Conservation (phyloP, 495 filamentous ascomycete species). For the Xylaria sp. region DNA sequence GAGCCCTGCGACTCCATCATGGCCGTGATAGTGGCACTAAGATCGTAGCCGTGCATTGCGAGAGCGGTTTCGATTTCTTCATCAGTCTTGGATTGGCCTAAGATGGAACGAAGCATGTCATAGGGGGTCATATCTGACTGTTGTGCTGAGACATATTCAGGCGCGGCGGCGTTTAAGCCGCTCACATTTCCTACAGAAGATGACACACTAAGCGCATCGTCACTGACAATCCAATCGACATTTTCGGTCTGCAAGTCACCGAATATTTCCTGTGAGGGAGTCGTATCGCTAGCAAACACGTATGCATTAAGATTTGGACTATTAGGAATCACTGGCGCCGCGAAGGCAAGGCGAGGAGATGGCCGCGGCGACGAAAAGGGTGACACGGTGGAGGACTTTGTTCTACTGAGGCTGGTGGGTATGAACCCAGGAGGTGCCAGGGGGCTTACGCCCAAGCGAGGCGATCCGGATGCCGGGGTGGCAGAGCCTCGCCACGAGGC, state of each 20-base stretch:
- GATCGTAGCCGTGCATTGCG: conserved; percentile 88
- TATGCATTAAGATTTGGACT: conserved; percentile 94
- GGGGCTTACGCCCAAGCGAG: conserved; percentile 78
- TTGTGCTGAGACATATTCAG: conserved; percentile 78
- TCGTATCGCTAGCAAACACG: conserved; percentile 78
- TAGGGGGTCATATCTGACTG: conserved; percentile 94
- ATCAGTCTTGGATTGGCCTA: conserved; percentile 86
- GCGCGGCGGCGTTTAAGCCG: conserved; percentile 75
- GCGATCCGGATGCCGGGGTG: conserved; percentile 80
- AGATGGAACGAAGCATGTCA: conserved; percentile 95
- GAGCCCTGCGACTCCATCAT: conserved; percentile 70
- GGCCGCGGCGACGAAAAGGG: conserved; percentile 95
- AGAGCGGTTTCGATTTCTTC: conserved; percentile 93
- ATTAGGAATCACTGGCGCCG: conserved; percentile 90
- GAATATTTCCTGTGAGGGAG: conserved; percentile 81
- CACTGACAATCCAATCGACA: conserved; percentile 94
- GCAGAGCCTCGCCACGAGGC: conserved; percentile 87
- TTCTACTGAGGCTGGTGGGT: conserved; percentile 73
- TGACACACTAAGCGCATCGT: conserved; percentile 81
- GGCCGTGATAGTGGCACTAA: conserved; percentile 84
- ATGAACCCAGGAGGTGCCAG: conserved; percentile 83
- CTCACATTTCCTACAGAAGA: conserved; percentile 71
- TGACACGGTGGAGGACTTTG: conserved; percentile 77
- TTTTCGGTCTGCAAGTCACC: conserved; percentile 92
- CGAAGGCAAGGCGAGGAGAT: conserved; percentile 89